Percentiles rank a stretch among this genome's conserved stretches.
Conservation (phyloP, 495 filamentous ascomycete genomes). For the Letharia columbiana region DNA sequence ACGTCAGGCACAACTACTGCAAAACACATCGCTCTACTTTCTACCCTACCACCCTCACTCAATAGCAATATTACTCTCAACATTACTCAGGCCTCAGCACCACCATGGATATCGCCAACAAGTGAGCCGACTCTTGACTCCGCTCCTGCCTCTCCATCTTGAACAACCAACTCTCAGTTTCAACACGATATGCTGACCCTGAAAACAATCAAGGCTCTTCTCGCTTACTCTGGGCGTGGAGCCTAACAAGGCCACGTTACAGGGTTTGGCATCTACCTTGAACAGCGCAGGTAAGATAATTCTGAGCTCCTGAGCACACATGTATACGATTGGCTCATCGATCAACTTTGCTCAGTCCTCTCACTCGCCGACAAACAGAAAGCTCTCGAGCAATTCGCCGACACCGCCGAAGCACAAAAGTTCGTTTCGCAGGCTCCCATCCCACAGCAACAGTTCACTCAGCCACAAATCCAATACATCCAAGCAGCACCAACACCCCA, state of each 20-base stretch:
- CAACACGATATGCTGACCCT: neutral
- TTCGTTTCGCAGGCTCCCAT: constrained; percentile 19
- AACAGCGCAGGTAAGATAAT: constrained; percentile 20
- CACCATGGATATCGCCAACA: constrained; percentile 4
- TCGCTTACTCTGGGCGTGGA: constrained; percentile 22
- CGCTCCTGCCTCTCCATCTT: neutral
- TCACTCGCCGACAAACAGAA: constrained; percentile 21
- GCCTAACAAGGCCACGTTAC: constrained; percentile 22
- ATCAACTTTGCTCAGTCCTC: constrained; percentile 8
- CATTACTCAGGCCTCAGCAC: neutral
- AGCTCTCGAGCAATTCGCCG: constrained; percentile 18
- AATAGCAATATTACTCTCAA: neutral
- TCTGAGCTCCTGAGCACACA: neutral
- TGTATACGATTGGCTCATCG: neutral
- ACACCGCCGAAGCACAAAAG: constrained; percentile 22
- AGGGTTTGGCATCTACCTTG: constrained; percentile 17
- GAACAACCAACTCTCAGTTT: too few relatives aligned
- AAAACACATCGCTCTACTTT: neutral
- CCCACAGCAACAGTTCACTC: constrained; percentile 21
- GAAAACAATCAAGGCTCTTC: constrained; percentile 20
- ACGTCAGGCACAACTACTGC: neutral
- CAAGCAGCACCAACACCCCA: constrained; percentile 22
- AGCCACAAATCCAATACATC: constrained; percentile 25
- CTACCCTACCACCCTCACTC: neutral
- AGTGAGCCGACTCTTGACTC: neutral